These are phyloP conservation scores for Euphrasia arctica DNA, from an alignment of 305 asterid species.

Conservation along the genomic window DNA sequence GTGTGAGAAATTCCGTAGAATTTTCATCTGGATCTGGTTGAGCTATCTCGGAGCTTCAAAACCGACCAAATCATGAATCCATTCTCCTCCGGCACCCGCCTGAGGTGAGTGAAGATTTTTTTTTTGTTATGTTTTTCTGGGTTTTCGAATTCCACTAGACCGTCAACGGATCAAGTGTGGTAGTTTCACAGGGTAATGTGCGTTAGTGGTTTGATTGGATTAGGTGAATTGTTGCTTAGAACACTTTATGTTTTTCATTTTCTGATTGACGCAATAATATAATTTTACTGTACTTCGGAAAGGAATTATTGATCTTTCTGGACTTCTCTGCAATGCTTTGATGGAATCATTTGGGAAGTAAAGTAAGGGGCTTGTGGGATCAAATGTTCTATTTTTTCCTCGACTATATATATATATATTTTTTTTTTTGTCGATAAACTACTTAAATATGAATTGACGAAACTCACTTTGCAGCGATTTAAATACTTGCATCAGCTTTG, in stretches of 20 bases:
- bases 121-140: neutral
- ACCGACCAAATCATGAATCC: constrained; percentile 89
- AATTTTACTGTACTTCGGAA: neutral
- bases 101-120: constrained; percentile 48
- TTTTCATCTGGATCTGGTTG: constrained; percentile 70
- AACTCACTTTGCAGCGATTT: neutral
- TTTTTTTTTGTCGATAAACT: too few relatives aligned
- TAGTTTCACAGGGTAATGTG: constrained; percentile 6
- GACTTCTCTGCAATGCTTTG: neutral
- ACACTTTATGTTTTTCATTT: neutral
- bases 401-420: too few relatives aligned
- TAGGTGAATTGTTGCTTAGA: constrained; percentile 6
- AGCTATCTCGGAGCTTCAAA: constrained; percentile 59
- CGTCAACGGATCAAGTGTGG: constrained; percentile 19
- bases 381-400: too few relatives aligned
- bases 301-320: neutral
- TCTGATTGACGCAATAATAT: neutral
- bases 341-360: neutral
- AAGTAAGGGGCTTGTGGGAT: too few relatives aligned
- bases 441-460: too few relatives aligned
- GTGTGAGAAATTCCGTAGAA: constrained; percentile 11
- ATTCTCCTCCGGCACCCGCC: constrained; percentile 89
- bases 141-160: constrained; percentile 4
- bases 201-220: constrained; percentile 16
- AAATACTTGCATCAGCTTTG: neutral